Conservation (phyloP, 768 basidiomycete species). For the Lactarius quietus region DNA sequence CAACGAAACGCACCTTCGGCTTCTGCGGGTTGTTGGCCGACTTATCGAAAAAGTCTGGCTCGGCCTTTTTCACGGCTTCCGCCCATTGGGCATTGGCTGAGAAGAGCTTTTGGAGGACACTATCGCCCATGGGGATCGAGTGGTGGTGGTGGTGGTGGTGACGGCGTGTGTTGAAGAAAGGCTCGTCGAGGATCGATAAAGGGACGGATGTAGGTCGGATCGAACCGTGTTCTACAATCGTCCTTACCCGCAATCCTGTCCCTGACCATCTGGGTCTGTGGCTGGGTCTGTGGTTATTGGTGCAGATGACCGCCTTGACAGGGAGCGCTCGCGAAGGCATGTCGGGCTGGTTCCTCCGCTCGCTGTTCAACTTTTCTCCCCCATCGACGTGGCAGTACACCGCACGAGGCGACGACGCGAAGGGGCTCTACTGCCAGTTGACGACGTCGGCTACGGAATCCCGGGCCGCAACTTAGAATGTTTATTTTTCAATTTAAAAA, state of each 20-base stretch:
- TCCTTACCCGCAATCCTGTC: neutral
- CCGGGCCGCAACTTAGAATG: too few relatives aligned
- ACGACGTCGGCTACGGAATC: too few relatives aligned
- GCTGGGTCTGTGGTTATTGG: neutral
- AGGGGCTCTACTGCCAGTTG: neutral
- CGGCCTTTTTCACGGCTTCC: constrained; percentile 45
- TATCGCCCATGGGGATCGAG: constrained; percentile 19
- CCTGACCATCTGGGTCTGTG: neutral
- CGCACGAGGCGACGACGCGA: neutral
- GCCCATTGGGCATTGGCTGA: constrained; percentile 69
- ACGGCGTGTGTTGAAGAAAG: neutral
- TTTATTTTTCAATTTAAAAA: too few relatives aligned
- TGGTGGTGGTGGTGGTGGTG: neutral
- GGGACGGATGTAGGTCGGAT: neutral
- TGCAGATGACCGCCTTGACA: neutral
- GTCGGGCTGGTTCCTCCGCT: neutral
- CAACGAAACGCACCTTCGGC: constrained; percentile 49
- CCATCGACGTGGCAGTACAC: neutral
- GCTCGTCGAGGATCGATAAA: neutral
- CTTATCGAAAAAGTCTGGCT: constrained; percentile 62
- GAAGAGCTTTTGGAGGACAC: constrained; percentile 39
- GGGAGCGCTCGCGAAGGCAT: neutral
- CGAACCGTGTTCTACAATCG: neutral
- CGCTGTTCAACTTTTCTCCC: neutral
- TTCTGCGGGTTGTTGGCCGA: constrained; percentile 62